Evolutionary conservation across 192 early-diverging fungal genomes (phyloP).

Genomic region (Geranomyces michiganensis): DNA sequence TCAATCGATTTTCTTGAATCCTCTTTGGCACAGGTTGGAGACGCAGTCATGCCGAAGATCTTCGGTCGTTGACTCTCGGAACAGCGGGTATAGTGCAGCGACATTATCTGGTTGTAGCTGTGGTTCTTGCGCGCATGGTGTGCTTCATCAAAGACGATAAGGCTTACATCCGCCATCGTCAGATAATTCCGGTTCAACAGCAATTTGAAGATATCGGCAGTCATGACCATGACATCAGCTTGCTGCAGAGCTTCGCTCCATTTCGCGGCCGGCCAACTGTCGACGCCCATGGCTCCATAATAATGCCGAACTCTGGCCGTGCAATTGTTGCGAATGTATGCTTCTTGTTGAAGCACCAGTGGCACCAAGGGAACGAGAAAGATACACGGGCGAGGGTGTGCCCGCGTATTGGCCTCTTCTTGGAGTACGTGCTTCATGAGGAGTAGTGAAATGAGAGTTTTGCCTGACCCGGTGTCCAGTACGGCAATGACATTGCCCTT

Average conservation of each 20-base stretch:
- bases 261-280: conserved; percentile 32
- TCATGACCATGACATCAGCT: conserved; percentile 80
- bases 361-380: conserved; percentile 88
- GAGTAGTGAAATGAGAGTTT: conserved; percentile 41
- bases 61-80: conserved; percentile 61
- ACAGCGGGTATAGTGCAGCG: conserved; percentile 72
- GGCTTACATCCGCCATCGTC: conserved; percentile 56
- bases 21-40: conserved; percentile 61
- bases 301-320: conserved; percentile 62
- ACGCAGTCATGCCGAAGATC: conserved; percentile 95
- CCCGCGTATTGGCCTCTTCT: neutral
- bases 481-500: conserved; percentile 82
- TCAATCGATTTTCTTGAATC: neutral
- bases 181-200: conserved; percentile 71
- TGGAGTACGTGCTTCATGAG: conserved; percentile 19
- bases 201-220: conserved; percentile 78
- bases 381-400: conserved; percentile 26
- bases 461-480: conserved; percentile 90
- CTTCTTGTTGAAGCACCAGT: conserved; percentile 83
- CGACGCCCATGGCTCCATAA: conserved; percentile 71
- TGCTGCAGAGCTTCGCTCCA: conserved; percentile 40
- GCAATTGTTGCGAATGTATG: conserved; percentile 73
- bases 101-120: conserved; percentile 63
- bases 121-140: conserved; percentile 36
- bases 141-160: conserved; percentile 34